A percentile compares a stretch with the other conserved stretches of the same genome.
These are phyloP conservation scores for Zygosaccharomyces bailii DNA, from an alignment of 805 yeast genomes.

Conservation along the genomic window DNA sequence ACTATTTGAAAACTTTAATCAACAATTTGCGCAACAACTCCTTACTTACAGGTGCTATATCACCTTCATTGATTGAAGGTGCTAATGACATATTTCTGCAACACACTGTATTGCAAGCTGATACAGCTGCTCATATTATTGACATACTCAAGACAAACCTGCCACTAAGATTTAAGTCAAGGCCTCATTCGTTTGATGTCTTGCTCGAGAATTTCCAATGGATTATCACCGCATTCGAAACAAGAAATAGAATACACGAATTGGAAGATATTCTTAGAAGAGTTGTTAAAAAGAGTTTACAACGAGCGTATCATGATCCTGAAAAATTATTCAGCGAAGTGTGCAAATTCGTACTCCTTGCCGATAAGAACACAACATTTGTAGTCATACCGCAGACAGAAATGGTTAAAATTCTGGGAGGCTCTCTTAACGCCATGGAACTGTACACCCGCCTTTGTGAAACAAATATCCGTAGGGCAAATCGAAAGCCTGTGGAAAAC, in stretches of 20 bases:
- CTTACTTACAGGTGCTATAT: conserved; percentile 9
- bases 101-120: conserved; percentile 11
- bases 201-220: not conserved
- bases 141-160: conserved; percentile 5
- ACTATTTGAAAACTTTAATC: conserved; percentile 7
- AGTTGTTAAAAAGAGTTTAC: conserved; percentile 1
- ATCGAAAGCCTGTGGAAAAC: not conserved
- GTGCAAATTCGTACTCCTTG: conserved; percentile 8
- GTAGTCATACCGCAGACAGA: conserved; percentile 2
- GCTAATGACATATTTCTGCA: conserved; percentile 14
- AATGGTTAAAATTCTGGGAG: conserved; percentile 12
- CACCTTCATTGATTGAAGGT: conserved; percentile 9
- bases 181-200: not conserved
- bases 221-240: conserved; percentile 7
- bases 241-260: conserved; percentile 9
- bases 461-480: conserved; percentile 9
- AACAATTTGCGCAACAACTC: conserved; percentile 7
- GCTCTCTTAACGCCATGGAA: conserved; percentile 18
- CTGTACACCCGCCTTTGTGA: conserved; percentile 19
- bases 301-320: not conserved
- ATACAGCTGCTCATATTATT: conserved; percentile 3
- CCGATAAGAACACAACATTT: not conserved
- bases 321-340: conserved; percentile 8
- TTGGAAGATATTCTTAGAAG: conserved; percentile 5
- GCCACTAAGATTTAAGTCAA: not conserved